Conservation (phyloP, 495 filamentous ascomycete genomes). For the Neurospora sp. region DNA sequence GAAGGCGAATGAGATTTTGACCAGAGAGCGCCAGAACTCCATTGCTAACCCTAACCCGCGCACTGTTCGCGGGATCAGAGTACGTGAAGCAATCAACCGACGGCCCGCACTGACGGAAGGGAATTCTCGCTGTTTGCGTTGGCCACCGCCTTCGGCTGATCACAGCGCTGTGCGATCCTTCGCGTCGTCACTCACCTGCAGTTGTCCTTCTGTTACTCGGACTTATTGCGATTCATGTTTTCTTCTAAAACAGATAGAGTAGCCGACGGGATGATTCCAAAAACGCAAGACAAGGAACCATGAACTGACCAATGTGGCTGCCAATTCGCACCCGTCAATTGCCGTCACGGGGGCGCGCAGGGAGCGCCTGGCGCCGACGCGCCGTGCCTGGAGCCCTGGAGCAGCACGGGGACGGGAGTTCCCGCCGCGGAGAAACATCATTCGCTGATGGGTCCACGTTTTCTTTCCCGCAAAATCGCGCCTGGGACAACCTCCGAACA, state of each 20-base stretch:
- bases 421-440: conserved; percentile 17
- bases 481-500: not conserved
- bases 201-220: not conserved
- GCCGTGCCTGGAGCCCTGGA: not conserved
- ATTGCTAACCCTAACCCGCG: not conserved
- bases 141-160: not conserved
- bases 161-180: not conserved
- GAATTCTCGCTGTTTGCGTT: not conserved
- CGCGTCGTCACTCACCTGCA: not conserved
- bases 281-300: not conserved
- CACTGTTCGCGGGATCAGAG: not conserved
- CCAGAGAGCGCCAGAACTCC: not conserved
- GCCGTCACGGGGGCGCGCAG: not conserved
- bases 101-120: not conserved
- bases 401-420: conserved; percentile 10
- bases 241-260: not conserved
- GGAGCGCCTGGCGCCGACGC: not conserved
- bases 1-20: not conserved
- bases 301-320: not conserved
- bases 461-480: not conserved
- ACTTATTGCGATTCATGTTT: not conserved
- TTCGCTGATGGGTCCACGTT: not conserved
- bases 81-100: not conserved
- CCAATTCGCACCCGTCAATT: not conserved
- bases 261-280: not conserved